Evolutionary conservation across 768 basidiomycete genomes (phyloP).

Genomic region (Tephrocybe sp.): DNA sequence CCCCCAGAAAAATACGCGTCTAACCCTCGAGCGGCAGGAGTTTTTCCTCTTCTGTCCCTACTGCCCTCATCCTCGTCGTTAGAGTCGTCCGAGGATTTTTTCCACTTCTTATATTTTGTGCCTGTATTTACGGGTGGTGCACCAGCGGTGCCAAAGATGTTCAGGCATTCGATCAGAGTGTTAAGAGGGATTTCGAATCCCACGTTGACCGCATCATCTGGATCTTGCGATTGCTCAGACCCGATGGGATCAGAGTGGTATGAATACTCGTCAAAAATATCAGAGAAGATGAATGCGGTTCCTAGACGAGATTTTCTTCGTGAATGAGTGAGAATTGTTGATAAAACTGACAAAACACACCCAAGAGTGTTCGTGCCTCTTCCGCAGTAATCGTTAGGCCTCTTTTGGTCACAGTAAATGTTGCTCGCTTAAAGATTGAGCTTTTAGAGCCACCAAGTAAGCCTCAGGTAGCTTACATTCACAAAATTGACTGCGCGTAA

Average conservation of each 20-base stretch:
- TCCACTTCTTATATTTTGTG: slow-evolving; percentile 47
- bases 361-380: slow-evolving; percentile 78
- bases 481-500: slow-evolving; percentile 81
- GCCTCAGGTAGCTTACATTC: slow-evolving; percentile 49
- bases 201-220: slow-evolving; percentile 32
- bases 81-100: slow-evolving; percentile 42
- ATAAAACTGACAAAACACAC: slow-evolving; percentile 30
- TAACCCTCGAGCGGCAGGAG: slow-evolving; percentile 33
- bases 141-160: slow-evolving; percentile 87
- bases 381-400: slow-evolving; percentile 83
- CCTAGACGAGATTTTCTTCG: slow-evolving; percentile 40
- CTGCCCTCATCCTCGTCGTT: slow-evolving; percentile 40
- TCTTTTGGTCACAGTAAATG: slow-evolving; percentile 60
- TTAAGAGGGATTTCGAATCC: slow-evolving; percentile 84
- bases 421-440: slow-evolving; percentile 55
- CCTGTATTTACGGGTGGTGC: slow-evolving; percentile 29
- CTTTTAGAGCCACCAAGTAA: not conserved
- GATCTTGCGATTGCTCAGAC: slow-evolving; percentile 20
- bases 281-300: slow-evolving; percentile 76
- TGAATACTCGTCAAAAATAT: slow-evolving; percentile 77
- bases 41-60: slow-evolving; percentile 32
- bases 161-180: slow-evolving; percentile 85
- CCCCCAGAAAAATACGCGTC: slow-evolving; percentile 56
- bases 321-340: not conserved
- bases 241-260: slow-evolving; percentile 46